Base-by-base conservation (phyloP, 2,329 filamentous ascomycete species). In the Fusarium sp. region DNA sequence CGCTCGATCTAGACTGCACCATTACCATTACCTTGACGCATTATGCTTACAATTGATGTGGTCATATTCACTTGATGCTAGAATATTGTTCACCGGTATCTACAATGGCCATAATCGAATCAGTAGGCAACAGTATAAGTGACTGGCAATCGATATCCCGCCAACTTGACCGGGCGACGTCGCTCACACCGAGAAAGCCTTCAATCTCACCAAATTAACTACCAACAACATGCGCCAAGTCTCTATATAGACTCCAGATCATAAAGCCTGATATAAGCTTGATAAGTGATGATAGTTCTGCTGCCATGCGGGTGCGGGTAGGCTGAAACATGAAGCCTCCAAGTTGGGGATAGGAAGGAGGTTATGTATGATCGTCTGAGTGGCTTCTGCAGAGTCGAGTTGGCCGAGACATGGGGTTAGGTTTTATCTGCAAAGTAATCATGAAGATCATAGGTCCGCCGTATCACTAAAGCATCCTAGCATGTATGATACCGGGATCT, bases 281-380 rank as follows among this genome's bases (percentile, higher is more conserved):
- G 11, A 33, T 17, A 20, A 17, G 28, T 6, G 14, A n/a, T 14
- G 22, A 7, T 15, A 13, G n/a, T 4, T 15, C 20, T 15, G 9
- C 6, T 9, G 14, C 15, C 7, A 13, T 18, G 36, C 20, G 31
- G 20, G 31, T 28, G 5, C 5, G 33, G 17, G 18, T 42, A 11
- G 36, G 36, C 54, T 22, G 46, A 42, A 24, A 28, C 36, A 42
- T 18, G 22, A 34, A 49, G 18, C 20, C n/a, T 39, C 39, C 26
- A 36, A 33, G 15, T 33, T 56, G 34, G 18, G 38, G 53, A 26
- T 52, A 42, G 50, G 54, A 42, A 57, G 38, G 14, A 54, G 24
- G 42, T 54, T 31, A 49, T 31, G 31, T 38, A 28, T 7, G 34
- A 20, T 14, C 15, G 15, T 26, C 14, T 17, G 31, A 42, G 46